Percentiles rank a stretch among this genome's conserved stretches.
Evolutionary conservation across 208 protist species (phyloP).

Genomic region (Novymonas esmeraldas): DNA sequence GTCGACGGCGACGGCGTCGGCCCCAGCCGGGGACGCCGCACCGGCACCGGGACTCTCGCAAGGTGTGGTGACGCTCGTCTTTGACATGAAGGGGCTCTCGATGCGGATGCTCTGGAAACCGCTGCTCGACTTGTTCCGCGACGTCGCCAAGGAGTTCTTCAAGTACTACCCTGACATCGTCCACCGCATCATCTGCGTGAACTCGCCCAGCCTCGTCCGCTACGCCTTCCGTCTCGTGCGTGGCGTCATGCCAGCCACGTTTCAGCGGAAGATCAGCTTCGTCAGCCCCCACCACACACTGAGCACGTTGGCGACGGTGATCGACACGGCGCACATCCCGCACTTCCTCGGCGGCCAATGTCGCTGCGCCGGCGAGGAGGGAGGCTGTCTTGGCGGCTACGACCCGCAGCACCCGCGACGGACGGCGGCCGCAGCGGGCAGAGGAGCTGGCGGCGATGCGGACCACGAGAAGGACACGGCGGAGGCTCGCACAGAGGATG

Average conservation of each 20-base stretch:
- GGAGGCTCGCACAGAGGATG: constrained; percentile 28
- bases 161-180: constrained; percentile 60
- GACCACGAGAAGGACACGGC: background rate
- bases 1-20: background rate
- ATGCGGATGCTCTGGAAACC: constrained; percentile 36
- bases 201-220: constrained; percentile 36
- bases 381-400: constrained; percentile 18
- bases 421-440: background rate
- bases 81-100: constrained; percentile 43
- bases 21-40: background rate
- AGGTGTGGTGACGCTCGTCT: constrained; percentile 29
- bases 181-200: constrained; percentile 57
- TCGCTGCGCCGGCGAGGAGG: constrained; percentile 26
- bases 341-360: constrained; percentile 41
- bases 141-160: constrained; percentile 33
- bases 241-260: constrained; percentile 17
- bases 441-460: no score
- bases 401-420: constrained; percentile 12
- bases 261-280: constrained; percentile 52
- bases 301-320: constrained; percentile 28
- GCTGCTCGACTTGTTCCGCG: constrained; percentile 33
- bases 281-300: constrained; percentile 29
- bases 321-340: constrained; percentile 50
- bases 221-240: constrained; percentile 32
- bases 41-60: constrained; percentile 11